A percentile compares a stretch with the other conserved stretches of the same genome.
Evolutionary conservation across 352 stramenopile genomes (phyloP).

Genomic region (Phytophthora pistaciae): DNA sequence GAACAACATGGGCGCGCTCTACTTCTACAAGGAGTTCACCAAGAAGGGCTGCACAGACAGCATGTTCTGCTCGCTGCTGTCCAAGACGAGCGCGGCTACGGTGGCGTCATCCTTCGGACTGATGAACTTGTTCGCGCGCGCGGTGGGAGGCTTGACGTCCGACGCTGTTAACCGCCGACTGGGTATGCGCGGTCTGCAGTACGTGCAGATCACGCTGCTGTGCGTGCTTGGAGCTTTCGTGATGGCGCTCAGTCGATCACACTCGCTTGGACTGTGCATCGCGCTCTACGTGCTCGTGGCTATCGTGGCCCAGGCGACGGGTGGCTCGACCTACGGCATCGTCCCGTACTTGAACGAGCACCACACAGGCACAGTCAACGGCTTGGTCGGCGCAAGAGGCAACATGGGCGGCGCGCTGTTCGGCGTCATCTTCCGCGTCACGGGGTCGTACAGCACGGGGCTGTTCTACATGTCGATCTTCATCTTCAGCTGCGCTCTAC

Average conservation of each 20-base stretch:
- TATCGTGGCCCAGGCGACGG: conserved; percentile 89
- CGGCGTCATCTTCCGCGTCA: conserved; percentile 72
- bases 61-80: conserved; percentile 48
- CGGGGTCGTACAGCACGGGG: conserved; percentile 36
- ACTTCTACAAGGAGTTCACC: conserved; percentile 93
- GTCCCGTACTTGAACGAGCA: conserved; percentile 79
- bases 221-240: conserved; percentile 84
- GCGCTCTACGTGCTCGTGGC: conserved; percentile 93
- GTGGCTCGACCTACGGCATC: conserved; percentile 72
- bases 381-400: conserved; percentile 68
- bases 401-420: conserved; percentile 80
- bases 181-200: conserved; percentile 92
- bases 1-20: conserved; percentile 96
- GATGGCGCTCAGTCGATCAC: conserved; percentile 88
- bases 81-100: conserved; percentile 75
- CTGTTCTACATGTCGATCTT: conserved; percentile 71
- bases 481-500: conserved; percentile 58
- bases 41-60: conserved; percentile 52
- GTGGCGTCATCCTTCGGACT: conserved; percentile 94
- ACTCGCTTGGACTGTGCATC: conserved; percentile 77
- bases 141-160: conserved; percentile 86
- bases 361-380: conserved; percentile 73
- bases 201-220: conserved; percentile 85
- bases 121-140: conserved; percentile 95
- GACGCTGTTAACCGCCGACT: conserved; percentile 86